Base-by-base conservation (phyloP, 2,329 filamentous ascomycete species). In the Aureobasidium pullulans region DNA sequence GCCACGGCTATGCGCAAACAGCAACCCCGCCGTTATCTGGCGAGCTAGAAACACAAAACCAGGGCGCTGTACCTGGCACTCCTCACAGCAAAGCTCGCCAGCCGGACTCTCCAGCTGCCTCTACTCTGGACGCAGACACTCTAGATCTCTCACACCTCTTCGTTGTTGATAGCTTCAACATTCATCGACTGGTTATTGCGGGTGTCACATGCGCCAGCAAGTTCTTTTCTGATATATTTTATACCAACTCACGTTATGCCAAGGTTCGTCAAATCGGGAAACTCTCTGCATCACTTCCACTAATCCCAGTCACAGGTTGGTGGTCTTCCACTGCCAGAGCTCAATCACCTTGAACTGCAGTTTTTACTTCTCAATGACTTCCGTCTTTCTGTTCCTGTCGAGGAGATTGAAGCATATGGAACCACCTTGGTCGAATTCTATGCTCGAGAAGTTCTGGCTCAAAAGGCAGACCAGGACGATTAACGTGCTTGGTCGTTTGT, bases 351-450 rank as follows among this genome's bases (percentile, higher is more conserved):
- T 40, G 94, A 99, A 73, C 82, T 97, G 3, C 94, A 99, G 74
- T 99, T 99, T 70, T 81, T 99, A 5, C 81, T 96, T 2, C 80
- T 99, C 32, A 99, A 99, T 74, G 94, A 97, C 72, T 99, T 99
- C 72, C 86, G 93, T 61, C 85, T 99, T 15, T 90, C 90, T 2
- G 88, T 99, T 9, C 88, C 93, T 0, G 88, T 97, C 13, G 94
- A 97, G 75, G 93, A 97, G 68, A 83, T 99, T 61, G 94, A 99
- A 73, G 90, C 91, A 0, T 99, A 99, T 68, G 94, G 91, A 5
- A 99, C 94, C 1, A 97, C 97, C 93, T 80, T 99, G 11, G 94
- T 99, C 15, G 93, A 97, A 69, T 99, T 97, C 69, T 99, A 97
- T 69, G 93, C 91, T 0, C 82, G 93, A 57, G 94, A 99, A 72